Evolutionary conservation across 208 protist genomes (phyloP), one percentile per base, ranked within the genome.

Genomic region (Tritrichomonas foetus): DNA sequence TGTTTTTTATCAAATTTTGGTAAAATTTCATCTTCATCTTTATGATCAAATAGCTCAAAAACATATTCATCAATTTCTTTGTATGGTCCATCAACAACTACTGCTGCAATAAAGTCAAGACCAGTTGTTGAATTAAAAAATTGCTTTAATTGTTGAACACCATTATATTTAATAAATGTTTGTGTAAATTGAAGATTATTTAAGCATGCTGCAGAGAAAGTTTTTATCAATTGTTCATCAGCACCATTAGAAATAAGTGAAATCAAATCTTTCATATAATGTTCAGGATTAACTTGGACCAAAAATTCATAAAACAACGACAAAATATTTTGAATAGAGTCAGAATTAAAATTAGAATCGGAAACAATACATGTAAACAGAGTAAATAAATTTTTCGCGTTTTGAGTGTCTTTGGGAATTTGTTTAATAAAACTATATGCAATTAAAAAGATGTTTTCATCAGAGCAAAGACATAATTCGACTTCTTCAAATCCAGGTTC

Each of bases 51-150:
- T 1, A 57, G 14, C 16, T 47, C 0, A 1, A 33, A 49, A 16
- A 89, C 57, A 39, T 47, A 89, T n/a, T 89, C 78, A 57, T 89
- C 78, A 50, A 89, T 50, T 39, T 53, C 30, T 44, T 89, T 16
- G 39, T 61, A 89, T 57, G 78, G 78, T 5, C 78, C 78, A 61
- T 89, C 78, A 49, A 25, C 25, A 61, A 61, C 78, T 16, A 89
- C 3, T 5, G 47, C 13, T 33, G 78, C 41, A 8, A 89, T 20
- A 36, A 89, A 89, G 30, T 89, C 47, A n/a, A 89, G 33, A 11
- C 78, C 47, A 22, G 44, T 47, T 22, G 9, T 89, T n/a, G 47
- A 27, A 3, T 89, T n/a, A 39, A 89, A 44, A 22, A 57, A n/a
- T 9, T 89, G 33, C 3, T 9, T 14, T 20, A 89, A n/a, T 8